A percentile compares a stretch with the other conserved stretches of the same genome.
These are phyloP conservation scores for Castanea sativa DNA, from an alignment of 306 rosid species.

Conservation along the genomic window DNA sequence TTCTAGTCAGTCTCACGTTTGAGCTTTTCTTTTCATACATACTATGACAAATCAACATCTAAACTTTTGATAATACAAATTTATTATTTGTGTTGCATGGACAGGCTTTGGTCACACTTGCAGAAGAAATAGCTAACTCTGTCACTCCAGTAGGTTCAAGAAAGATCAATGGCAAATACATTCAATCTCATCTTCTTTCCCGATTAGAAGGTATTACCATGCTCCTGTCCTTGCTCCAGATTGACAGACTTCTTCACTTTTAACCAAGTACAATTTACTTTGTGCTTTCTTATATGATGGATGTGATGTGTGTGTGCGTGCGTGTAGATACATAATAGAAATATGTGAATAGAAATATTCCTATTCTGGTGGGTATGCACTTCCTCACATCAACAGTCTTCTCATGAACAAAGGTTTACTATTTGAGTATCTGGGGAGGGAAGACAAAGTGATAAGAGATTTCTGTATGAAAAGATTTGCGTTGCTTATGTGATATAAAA, in stretches of 20 bases:
- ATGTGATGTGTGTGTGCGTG: not conserved
- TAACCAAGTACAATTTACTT: not conserved
- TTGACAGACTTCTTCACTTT: not conserved
- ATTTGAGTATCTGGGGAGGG: not conserved
- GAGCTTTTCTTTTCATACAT: not conserved
- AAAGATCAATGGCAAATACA: constrained; percentile 90
- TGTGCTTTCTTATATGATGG: not conserved
- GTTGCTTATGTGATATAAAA: not conserved
- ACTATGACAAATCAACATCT: not conserved
- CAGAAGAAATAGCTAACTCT: constrained; percentile 76
- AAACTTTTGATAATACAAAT: not conserved
- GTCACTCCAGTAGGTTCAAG: constrained; percentile 72
- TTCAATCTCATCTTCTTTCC: constrained; percentile 82
- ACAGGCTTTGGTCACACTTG: constrained; percentile 72
- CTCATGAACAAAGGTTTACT: not conserved
- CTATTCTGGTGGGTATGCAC: not conserved
- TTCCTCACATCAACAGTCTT: not conserved
- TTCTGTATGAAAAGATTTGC: not conserved
- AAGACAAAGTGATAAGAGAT: not conserved
- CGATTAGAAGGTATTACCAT: constrained; percentile 64
- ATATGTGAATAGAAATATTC: not conserved
- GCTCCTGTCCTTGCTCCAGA: constrained; percentile 5
- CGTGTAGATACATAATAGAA: no score
- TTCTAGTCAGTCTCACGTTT: not conserved
- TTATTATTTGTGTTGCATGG: constrained; percentile 15